A percentile compares a stretch with the other conserved stretches of the same genome.
These are phyloP conservation scores for Clavulina sp. DNA, from an alignment of 768 basidiomycete species.

Conservation along the genomic window DNA sequence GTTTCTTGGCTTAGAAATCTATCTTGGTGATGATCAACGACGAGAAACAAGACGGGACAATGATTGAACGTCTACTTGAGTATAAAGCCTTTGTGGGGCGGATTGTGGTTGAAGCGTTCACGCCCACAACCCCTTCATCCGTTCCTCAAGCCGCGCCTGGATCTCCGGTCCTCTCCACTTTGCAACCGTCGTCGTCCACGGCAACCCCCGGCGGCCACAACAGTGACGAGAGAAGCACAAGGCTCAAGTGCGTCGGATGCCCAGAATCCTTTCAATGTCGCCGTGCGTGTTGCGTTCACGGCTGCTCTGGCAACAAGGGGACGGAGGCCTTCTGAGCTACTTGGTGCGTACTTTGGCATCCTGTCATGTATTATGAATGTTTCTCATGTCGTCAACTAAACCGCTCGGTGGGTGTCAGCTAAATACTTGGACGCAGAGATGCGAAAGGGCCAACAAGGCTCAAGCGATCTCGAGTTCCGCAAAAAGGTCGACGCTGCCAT, in stretches of 20 bases:
- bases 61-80: conserved; percentile 55
- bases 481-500: conserved; percentile 46
- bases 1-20: conserved; percentile 23
- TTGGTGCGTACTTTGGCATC: conserved; percentile 19
- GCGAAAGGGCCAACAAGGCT: conserved; percentile 65
- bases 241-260: conserved; percentile 20
- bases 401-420: conserved; percentile 25
- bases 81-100: conserved; percentile 44
- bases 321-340: conserved; percentile 81
- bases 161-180: no score
- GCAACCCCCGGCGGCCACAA: no score
- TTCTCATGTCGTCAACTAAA: not conserved
- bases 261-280: conserved; percentile 33
- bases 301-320: conserved; percentile 50
- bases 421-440: conserved; percentile 76
- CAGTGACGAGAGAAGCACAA: no score
- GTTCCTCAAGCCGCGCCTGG: not conserved
- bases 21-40: conserved; percentile 55
- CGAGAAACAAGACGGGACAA: conserved; percentile 42
- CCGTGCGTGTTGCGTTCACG: conserved; percentile 52
- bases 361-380: not conserved
- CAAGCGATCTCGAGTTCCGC: conserved; percentile 46
- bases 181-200: no score
- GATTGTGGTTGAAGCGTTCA: conserved; percentile 35
- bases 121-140: conserved; percentile 15